Evolutionary conservation across 2,329 filamentous ascomycete genomes (phyloP).

Genomic region (Tolypocladium cylindrosporum): DNA sequence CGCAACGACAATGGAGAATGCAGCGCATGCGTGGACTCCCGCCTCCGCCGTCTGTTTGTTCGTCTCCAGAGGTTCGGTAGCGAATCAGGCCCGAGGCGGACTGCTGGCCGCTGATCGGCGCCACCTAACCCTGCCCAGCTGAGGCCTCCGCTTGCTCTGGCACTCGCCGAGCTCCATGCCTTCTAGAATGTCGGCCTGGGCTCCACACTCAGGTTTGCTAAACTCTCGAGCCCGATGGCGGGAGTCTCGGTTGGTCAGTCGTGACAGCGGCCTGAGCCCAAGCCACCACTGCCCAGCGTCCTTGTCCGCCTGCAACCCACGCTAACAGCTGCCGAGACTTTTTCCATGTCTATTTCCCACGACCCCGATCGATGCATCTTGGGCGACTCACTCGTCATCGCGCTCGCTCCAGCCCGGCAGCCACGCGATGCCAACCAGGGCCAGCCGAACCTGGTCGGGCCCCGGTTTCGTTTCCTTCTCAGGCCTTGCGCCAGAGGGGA

Average conservation of each 20-base stretch:
- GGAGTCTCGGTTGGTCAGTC: background rate
- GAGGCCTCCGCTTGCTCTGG: conserved; percentile 3
- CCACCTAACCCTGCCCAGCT: conserved; percentile 20
- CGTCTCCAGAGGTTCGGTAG: conserved; percentile 19
- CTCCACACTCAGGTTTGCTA: background rate
- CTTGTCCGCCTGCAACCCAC: background rate
- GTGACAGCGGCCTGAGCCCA: background rate
- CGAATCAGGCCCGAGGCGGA: conserved; percentile 14
- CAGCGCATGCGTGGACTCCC: background rate
- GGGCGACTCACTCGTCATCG: background rate
- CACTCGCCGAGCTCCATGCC: background rate
- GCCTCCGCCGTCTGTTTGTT: background rate
- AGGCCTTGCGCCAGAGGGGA: background rate
- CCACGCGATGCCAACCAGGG: background rate
- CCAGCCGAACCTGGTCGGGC: background rate
- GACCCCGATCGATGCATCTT: background rate
- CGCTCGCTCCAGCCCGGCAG: background rate
- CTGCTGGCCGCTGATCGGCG: conserved; percentile 4
- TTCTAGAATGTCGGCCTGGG: conserved; percentile 11
- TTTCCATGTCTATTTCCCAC: background rate
- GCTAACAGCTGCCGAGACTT: background rate
- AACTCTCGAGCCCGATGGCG: background rate
- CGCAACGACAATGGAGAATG: background rate
- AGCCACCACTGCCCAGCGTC: background rate
- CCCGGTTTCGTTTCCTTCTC: background rate